Conservation (phyloP, 768 basidiomycete species). For the Trametes sanguinea region DNA sequence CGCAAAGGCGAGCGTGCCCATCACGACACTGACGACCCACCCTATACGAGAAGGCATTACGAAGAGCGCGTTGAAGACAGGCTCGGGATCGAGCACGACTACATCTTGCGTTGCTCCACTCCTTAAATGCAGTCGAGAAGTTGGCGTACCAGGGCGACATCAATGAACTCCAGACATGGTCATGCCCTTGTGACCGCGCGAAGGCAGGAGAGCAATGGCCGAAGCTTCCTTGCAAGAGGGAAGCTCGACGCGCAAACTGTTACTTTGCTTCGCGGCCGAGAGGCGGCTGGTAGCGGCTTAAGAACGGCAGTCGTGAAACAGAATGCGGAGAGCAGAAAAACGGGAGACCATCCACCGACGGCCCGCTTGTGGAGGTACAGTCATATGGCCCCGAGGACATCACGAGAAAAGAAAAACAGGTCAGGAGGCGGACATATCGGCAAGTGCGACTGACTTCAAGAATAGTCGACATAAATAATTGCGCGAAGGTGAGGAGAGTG, state of each 20-base stretch:
- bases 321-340: neutral
- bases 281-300: too few species aligned
- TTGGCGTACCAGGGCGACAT: neutral
- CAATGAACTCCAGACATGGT: neutral
- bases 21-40: conserved; percentile 2
- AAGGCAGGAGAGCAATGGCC: neutral
- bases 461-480: neutral
- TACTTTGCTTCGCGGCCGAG: neutral
- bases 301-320: neutral
- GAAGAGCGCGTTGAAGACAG: neutral
- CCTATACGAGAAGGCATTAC: neutral
- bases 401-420: neutral
- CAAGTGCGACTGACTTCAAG: conserved; percentile 22
- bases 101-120: neutral
- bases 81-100: neutral
- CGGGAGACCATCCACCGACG: neutral
- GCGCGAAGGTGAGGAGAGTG: neutral
- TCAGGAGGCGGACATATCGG: neutral
- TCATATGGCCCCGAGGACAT: neutral
- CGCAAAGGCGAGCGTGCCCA: conserved; percentile 25
- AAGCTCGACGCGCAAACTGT: neutral
- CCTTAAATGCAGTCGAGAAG: neutral
- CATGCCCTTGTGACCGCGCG: neutral
- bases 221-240: neutral
- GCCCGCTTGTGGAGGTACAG: neutral